Evolutionary conservation across 139 green algal genomes (phyloP), one percentile per base, ranked within the genome.

Genomic region (Chlamydomonas schloesseri): DNA sequence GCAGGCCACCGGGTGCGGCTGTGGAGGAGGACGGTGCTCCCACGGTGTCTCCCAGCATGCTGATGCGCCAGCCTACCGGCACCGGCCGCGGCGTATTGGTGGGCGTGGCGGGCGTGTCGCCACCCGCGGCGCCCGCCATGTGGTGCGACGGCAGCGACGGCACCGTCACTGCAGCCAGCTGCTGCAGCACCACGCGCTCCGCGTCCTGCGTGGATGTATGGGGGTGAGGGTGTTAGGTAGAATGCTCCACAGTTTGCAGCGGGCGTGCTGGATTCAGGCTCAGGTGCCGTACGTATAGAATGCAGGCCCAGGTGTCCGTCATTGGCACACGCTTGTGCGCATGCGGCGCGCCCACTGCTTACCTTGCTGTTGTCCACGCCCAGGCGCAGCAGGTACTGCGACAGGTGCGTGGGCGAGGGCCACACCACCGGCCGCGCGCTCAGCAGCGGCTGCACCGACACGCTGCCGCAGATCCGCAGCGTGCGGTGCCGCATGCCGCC

Each of bases 371-470:
- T 69, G 21, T 87, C 67, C 5, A 90, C 50, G 31, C 86, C 76
- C 60, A 93, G 57, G 23, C 86, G 62, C 47, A 91, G 60, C 55
- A 77, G 64, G 36, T 73, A 62, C 37, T 85, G 79, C 4, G 50
- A 47, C 29, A 87, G 62, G 34, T 87, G 76, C 26, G 34, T 60
- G 36, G 53, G 75, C 23, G 82, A 73, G 5, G 90, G 83, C 47
- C 68, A 73, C 29, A 94, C 79, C 28, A 47, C 31, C 5, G 92
- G 87, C 3, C 81, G 47, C 29, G 93, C 62, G 17, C 79, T 18
- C 69, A 96, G 76, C 34, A 90, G 57, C 0, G 93, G 93, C 53
- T 87, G 58, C 42, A 95, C 92, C 14, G 81, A 46, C n/a, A 96
- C 65, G 3, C 47, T 68, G 50, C 93, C 87, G n/a, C 86, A 81